Base-by-base conservation (phyloP, 1,284 basidiomycete species). In the Xerocomus nothofagi region DNA sequence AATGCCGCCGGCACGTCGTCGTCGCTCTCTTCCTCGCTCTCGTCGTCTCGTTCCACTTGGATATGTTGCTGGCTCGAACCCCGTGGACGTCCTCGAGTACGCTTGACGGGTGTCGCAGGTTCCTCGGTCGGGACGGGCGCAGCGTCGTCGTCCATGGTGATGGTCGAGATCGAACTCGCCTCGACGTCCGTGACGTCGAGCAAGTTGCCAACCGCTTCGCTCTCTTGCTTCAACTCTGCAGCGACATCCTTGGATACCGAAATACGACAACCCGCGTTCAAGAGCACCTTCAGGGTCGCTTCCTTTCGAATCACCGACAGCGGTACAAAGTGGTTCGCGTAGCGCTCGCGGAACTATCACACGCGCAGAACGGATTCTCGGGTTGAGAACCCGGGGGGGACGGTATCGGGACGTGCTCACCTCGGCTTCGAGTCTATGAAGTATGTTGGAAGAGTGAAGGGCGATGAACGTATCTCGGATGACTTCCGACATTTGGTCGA, bases 401-500 rank as follows among this genome's bases (percentile, higher is more conserved):
- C 15, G 20, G 9, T 12, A 2, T n/a, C 6, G n/a, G 31, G 48
- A 15, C 0, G 3, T 39, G n/a, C 71, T 41, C 56, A 85, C 83
- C 78, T 91, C 87, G 1, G 70, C 65, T 14, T 75, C 69, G 4
- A 90, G 77, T 57, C 75, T 78, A 36, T 63, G 62, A 2, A 98
- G 79, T 23, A 98, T 84, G 65, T 96, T 85, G 18, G 90, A 88
- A 18, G 86, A 88, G 69, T 99, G 96, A 10, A 99, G 77, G 4
- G 88, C 84, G 55, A 99, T 91, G 69, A 99, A 99, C 0, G 92
- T 93, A 44, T 96, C 91, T 26, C 96, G 88, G 59, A 99, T 95
- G 59, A 91, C 79, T 41, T 77, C 77, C 0, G 91, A 91, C 93
- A 99, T 97, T 48, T 83, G 75, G 69, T 98, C 92, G 53, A 98